Evolutionary conservation across 192 early-diverging fungal genomes (phyloP), one percentile per base, ranked within the genome.

Genomic region (Coemansia sp.): DNA sequence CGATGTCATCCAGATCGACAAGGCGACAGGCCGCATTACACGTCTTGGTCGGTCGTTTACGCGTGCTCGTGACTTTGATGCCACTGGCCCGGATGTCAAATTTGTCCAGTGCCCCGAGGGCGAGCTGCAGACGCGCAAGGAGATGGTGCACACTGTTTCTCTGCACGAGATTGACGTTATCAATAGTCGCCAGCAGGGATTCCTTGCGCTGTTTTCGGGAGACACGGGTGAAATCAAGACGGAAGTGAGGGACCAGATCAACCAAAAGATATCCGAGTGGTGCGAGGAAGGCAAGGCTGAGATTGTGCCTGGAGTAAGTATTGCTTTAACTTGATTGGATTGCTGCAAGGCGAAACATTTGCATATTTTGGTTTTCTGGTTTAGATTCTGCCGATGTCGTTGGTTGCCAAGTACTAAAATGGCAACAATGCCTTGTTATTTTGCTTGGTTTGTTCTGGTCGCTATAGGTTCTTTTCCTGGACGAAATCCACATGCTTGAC

Each of bases 81-180:
- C 95, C 1, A 97, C 95, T 85, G 95, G 95, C 4, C 88, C 97
- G 1, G 95, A 99, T 67, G 92, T 79, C 52, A 94, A 94, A 64
- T 99, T 98, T 85, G 97, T 99, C 4, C 95, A 95, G 82, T 98
- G 95, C 67, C 97, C 97, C 8, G 95, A 99, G 56, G 97, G 97
- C 35, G 97, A 99, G 78, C 84, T 99, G 23, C 97, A 99, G 72
- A 93, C 91, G 68, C 87, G 93, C 47, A 96, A 95, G 78, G 95
- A 98, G 71, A 88, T 94, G 22, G 95, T 99, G 27, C 97, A 99
- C 62, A 95, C 93, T 8, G 95, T 99, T 4, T 92, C 95, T n/a
- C 83, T 99, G 57, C 97, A 99, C 71, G 97, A 99, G 82, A 92
- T 98, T 71, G 97, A 99, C 75, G 97, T 98, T 7, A 98, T 98